phyloP scores from a whole-genome alignment of 371 early-diverging fungal genomes.

The Mucor indicus region DNA sequence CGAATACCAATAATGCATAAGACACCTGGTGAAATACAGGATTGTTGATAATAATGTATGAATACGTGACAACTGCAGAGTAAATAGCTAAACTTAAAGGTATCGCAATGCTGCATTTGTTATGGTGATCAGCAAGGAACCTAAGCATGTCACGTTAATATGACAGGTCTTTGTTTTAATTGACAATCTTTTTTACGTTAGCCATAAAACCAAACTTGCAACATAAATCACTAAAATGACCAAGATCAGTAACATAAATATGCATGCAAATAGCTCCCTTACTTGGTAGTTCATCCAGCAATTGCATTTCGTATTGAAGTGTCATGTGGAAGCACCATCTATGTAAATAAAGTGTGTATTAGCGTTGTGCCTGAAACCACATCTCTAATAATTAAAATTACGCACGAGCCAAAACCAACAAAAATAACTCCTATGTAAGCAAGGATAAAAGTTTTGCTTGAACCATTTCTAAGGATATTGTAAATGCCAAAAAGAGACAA shows the following conservation, averaged over 20 bases:
- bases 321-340: constrained; percentile 81
- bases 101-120: constrained; percentile 29
- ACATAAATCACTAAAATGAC: constrained; percentile 50
- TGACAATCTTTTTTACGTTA: constrained; percentile 24
- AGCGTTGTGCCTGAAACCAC: background rate
- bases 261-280: background rate
- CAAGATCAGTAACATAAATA: background rate
- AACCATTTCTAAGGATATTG: constrained; percentile 40
- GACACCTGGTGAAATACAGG: constrained; percentile 76
- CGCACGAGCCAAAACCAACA: constrained; percentile 66
- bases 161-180: constrained; percentile 10
- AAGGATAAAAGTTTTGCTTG: constrained; percentile 51
- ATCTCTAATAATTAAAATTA: constrained; percentile 4
- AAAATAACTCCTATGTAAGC: constrained; percentile 59
- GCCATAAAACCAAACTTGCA: constrained; percentile 42
- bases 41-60: constrained; percentile 64
- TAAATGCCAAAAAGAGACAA: constrained; percentile 20
- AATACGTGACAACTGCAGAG: constrained; percentile 56
- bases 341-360: background rate
- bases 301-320: constrained; percentile 71
- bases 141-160: constrained; percentile 32
- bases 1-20: constrained; percentile 55
- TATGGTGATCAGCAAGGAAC: constrained; percentile 46
- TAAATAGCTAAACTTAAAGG: constrained; percentile 46
- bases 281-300: constrained; percentile 75